A percentile compares a stretch with the other conserved stretches of the same genome.
These are phyloP conservation scores for Ganoderma meredithae DNA, from an alignment of 1,284 basidiomycete species.

Conservation along the genomic window DNA sequence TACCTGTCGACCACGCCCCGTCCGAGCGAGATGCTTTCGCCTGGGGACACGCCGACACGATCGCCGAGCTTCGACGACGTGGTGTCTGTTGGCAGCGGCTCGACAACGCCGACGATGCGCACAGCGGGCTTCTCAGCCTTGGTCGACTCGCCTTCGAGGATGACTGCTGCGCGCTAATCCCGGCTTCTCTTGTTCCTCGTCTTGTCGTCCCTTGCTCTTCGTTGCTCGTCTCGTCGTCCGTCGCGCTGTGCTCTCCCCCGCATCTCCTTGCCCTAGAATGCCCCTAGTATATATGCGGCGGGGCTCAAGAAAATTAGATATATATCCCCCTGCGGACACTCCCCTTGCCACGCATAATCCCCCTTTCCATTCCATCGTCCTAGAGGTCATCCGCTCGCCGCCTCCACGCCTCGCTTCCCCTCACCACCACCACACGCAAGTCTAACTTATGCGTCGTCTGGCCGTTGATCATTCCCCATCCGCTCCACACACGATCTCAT, in stretches of 20 bases:
- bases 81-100: constrained; percentile 36
- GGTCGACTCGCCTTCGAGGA: constrained; percentile 26
- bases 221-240: neutral
- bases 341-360: constrained; percentile 13
- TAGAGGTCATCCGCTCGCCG: neutral
- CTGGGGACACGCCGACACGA: constrained; percentile 38
- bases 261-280: neutral
- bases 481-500: neutral
- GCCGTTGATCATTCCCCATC: constrained; percentile 1
- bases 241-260: neutral
- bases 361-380: constrained; percentile 3
- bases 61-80: constrained; percentile 45
- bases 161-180: constrained; percentile 27
- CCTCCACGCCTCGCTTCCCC: neutral
- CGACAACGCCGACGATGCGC: constrained; percentile 39
- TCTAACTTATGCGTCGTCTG: constrained; percentile 1
- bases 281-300: neutral
- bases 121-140: constrained; percentile 17
- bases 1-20: constrained; percentile 45
- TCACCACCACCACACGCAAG: neutral
- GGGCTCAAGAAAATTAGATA: constrained; percentile 8
- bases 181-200: neutral
- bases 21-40: constrained; percentile 35
- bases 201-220: neutral
- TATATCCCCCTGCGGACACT: constrained; percentile 14